Evolutionary conservation across 805 yeast species (phyloP), one percentile per base, ranked within the genome.

Genomic region (Cyberlindnera bimundalis): DNA sequence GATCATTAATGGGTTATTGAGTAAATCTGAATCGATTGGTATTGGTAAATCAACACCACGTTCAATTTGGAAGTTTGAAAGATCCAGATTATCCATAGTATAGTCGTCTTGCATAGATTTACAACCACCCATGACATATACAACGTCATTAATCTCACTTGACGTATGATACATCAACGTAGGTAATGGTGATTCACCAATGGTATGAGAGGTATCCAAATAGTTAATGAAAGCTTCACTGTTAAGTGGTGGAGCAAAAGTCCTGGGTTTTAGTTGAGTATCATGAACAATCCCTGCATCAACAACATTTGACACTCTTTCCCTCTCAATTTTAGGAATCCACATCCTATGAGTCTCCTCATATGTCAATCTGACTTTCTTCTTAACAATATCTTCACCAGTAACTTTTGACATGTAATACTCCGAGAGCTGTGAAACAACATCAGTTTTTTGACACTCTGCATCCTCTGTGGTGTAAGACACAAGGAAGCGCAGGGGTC

Each of bases 111-210:
- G 33, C 13, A 36, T 18, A 11, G 29, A 35, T 4, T 55, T 50
- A 26, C 71, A 48, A 0, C 83, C 83, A 19, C 82, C 82, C 19
- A 67, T 46, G 0, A 67, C 46, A 41, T 60, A 70, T 3, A 71
- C 58, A n/a, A 58, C 59, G 15, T 62, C 67, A 17, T 61, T 57
- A 38, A 68, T 41, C 10, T 64, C 66, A n/a, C 66, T 63, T 0
- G 73, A 44, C 5, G 72, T 56, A 45, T 76, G 78, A 47, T 71
- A 70, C 0, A 64, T 52, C 15, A 74, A 48, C 0, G 73, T 58
- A 4, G 78, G 75, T 1, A 71, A 38, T n/a, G 65, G 63, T 6
- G 47, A 53, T 23, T 59, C 64, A 2, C 75, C 67, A 37, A 74
- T 59, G 0, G 69, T 21, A 5, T 62, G 51, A 1, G 75, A 70